Percentiles rank a stretch among this genome's conserved stretches.
These are phyloP conservation scores for Daedaleopsis sinensis DNA, from an alignment of 768 basidiomycete species.

Conservation along the genomic window DNA sequence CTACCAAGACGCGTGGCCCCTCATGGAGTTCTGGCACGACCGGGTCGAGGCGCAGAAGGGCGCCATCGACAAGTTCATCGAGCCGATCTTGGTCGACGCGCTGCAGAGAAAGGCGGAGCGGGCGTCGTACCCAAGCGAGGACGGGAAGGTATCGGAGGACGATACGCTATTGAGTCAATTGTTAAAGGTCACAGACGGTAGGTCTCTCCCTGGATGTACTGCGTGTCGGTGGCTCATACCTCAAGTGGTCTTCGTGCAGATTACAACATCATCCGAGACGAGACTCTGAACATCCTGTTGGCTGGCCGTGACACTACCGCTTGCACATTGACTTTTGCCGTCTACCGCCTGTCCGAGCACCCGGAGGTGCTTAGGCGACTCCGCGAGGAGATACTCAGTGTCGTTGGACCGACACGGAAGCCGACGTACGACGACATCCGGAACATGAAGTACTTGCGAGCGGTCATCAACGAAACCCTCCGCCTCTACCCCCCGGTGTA, in stretches of 20 bases:
- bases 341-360: slow-evolving; percentile 58
- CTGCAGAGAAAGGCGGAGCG: slow-evolving; percentile 39
- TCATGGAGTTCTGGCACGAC: slow-evolving; percentile 49
- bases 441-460: slow-evolving; percentile 51
- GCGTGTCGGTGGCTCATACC: too few relatives aligned
- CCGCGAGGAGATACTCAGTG: slow-evolving; percentile 51
- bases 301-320: slow-evolving; percentile 42
- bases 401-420: slow-evolving; percentile 44
- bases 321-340: slow-evolving; percentile 51
- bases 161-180: slow-evolving; percentile 44
- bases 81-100: slow-evolving; percentile 48
- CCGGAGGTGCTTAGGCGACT: slow-evolving; percentile 49
- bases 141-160: slow-evolving; percentile 26
- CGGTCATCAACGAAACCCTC: slow-evolving; percentile 26
- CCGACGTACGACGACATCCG: slow-evolving; percentile 60
- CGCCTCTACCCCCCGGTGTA: slow-evolving; percentile 27
- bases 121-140: slow-evolving; percentile 5
- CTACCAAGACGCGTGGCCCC: slow-evolving; percentile 47
- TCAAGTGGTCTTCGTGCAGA: slow-evolving; percentile 20
- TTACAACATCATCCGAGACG: slow-evolving; percentile 29
- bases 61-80: slow-evolving; percentile 48
- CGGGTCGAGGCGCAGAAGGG: slow-evolving; percentile 39
- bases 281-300: slow-evolving; percentile 32
- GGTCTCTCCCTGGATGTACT: too few relatives aligned
- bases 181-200: slow-evolving; percentile 42